A percentile compares a stretch with the other conserved stretches of the same genome.
Conservation (phyloP, 768 basidiomycete species). For the Leccinum truebloodii region DNA sequence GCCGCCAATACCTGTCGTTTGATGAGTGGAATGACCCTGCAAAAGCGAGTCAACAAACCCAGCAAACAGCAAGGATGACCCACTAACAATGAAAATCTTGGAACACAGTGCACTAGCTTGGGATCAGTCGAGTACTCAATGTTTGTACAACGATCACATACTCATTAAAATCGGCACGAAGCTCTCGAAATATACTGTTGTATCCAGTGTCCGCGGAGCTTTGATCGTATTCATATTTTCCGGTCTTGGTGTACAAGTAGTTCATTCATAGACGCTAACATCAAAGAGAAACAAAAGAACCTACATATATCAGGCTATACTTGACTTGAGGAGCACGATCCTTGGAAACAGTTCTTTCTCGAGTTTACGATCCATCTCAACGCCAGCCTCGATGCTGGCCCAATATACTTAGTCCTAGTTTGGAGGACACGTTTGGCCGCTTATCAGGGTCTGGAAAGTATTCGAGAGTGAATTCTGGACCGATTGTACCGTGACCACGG, state of each 20-base stretch:
- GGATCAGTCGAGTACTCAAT: no score
- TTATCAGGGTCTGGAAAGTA: no score
- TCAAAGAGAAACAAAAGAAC: not conserved
- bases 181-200: conserved; percentile 3
- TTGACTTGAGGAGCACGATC: not conserved
- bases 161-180: conserved; percentile 15
- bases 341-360: no score
- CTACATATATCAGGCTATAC: conserved; percentile 13
- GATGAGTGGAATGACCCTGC: conserved; percentile 13
- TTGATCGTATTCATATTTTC: conserved; percentile 7
- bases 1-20: conserved; percentile 13
- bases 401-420: conserved; percentile 31
- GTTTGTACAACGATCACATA: no score
- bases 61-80: not conserved
- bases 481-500: no score
- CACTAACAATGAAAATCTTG: conserved; percentile 76
- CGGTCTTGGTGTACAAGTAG: conserved; percentile 3
- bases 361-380: not conserved
- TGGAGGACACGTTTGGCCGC: not conserved
- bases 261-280: not conserved
- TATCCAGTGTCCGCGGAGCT: not conserved
- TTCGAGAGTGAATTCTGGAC: no score
- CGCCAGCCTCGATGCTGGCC: conserved; percentile 14
- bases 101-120: conserved; percentile 57
- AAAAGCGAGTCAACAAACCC: not conserved